A percentile compares a stretch with the other conserved stretches of the same genome.
Conservation (phyloP, 768 basidiomycete genomes). For the Plicaturopsis crispa region DNA sequence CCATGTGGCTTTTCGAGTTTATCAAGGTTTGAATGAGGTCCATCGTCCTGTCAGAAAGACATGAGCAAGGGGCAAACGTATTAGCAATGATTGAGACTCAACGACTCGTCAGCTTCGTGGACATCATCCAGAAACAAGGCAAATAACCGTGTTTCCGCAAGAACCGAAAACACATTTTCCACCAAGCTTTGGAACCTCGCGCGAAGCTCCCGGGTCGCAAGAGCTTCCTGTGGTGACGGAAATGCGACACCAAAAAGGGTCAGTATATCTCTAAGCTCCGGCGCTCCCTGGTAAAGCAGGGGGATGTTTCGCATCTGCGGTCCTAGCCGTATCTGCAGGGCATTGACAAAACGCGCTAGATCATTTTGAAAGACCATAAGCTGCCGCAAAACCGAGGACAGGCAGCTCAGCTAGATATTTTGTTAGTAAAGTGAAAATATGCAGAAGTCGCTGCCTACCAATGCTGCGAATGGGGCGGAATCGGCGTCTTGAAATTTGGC, state of each 20-base stretch:
- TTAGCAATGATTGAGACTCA: conserved; percentile 8
- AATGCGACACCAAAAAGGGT: conserved; percentile 44
- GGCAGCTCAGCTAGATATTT: conserved; percentile 43
- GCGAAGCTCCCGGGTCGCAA: conserved; percentile 53
- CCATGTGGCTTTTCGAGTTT: conserved; percentile 61
- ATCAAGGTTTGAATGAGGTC: conserved; percentile 59
- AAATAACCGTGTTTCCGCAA: conserved; percentile 63
- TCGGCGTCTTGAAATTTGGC: conserved; percentile 64
- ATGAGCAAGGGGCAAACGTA: conserved; percentile 2
- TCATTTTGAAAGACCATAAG: conserved; percentile 70
- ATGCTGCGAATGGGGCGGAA: conserved; percentile 60
- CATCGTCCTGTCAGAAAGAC: conserved; percentile 37
- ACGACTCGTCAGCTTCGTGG: conserved; percentile 72
- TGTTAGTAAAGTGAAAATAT: conserved; percentile 4
- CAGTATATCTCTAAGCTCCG: conserved; percentile 60
- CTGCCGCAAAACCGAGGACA: conserved; percentile 67
- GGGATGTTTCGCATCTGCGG: conserved; percentile 66
- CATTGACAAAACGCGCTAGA: conserved; percentile 54
- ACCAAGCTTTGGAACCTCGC: conserved; percentile 67
- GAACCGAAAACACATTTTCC: conserved; percentile 60
- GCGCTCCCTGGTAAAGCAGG: conserved; percentile 63
- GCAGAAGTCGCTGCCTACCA: conserved; percentile 31
- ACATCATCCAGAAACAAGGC: conserved; percentile 69
- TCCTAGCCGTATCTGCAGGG: conserved; percentile 53
- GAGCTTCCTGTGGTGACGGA: conserved; percentile 43